Percentiles rank a stretch among this genome's conserved stretches.
Conservation (phyloP, 2,329 filamentous ascomycete species). For the Colletotrichum chrysophilum region DNA sequence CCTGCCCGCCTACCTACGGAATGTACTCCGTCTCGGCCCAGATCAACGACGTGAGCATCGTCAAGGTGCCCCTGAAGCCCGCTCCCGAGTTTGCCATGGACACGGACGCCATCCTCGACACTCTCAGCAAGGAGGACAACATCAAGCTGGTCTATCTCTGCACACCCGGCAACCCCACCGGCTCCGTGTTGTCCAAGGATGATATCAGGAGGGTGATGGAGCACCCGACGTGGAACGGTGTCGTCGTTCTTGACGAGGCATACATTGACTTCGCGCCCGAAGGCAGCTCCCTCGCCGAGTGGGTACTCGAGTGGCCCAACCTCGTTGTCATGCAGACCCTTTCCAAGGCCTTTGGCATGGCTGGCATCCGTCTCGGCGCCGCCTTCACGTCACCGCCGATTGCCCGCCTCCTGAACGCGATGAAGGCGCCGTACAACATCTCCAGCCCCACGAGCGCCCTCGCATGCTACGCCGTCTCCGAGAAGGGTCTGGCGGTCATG, state of each 20-base stretch:
- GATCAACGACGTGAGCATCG: constrained; percentile 87
- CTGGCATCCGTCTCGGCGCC: constrained; percentile 87
- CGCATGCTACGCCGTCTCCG: constrained; percentile 73
- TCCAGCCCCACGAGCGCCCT: constrained; percentile 85
- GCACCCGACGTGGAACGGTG: constrained; percentile 93
- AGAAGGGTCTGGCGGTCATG: constrained; percentile 76
- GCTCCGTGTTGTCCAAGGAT: constrained; percentile 75
- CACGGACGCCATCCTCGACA: constrained; percentile 68
- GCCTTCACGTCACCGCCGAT: constrained; percentile 81
- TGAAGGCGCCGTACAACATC: constrained; percentile 98
- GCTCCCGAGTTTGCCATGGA: constrained; percentile 78
- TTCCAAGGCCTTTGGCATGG: constrained; percentile 96
- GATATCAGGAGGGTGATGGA: constrained; percentile 77
- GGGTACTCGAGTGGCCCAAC: constrained; percentile 92
- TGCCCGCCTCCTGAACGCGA: constrained; percentile 81
- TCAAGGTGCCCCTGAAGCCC: constrained; percentile 82
- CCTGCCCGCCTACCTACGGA: constrained; percentile 95
- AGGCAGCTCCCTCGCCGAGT: constrained; percentile 83
- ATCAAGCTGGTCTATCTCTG: constrained; percentile 94
- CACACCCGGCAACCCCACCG: constrained; percentile 95
- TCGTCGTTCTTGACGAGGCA: constrained; percentile 93
- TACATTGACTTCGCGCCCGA: constrained; percentile 90
- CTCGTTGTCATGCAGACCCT: constrained; percentile 97
- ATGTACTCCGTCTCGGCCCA: constrained; percentile 97
- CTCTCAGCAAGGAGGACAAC: constrained; percentile 61